Conservation (phyloP, 2,329 filamentous ascomycete species). For the Alternaria arbusti region DNA sequence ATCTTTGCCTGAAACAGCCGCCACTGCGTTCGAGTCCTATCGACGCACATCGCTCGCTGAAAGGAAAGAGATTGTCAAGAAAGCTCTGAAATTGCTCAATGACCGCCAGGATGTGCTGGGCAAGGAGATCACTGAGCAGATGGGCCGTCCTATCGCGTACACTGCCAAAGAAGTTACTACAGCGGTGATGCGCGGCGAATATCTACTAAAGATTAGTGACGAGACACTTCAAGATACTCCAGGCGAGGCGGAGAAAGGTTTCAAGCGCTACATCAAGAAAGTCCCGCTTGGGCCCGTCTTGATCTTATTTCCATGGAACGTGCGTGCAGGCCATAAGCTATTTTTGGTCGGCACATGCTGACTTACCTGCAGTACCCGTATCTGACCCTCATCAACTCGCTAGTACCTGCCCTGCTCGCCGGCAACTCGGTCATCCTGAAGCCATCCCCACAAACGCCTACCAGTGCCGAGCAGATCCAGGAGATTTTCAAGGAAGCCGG, state of each 20-base stretch:
- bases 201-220: conserved; percentile 81
- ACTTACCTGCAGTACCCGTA: conserved; percentile 77
- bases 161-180: conserved; percentile 83
- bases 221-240: conserved; percentile 80
- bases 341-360: conserved; percentile 18
- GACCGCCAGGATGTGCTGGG: conserved; percentile 80
- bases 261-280: conserved; percentile 89
- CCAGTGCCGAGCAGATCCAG: conserved; percentile 82
- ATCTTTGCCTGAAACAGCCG: conserved; percentile 72
- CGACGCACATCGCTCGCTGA: conserved; percentile 75
- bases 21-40: conserved; percentile 78
- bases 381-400: conserved; percentile 87
- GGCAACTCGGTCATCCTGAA: conserved; percentile 94
- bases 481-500: conserved; percentile 80
- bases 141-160: conserved; percentile 92
- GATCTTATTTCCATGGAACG: conserved; percentile 95
- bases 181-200: conserved; percentile 83
- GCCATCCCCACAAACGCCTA: conserved; percentile 93
- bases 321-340: conserved; percentile 57
- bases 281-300: conserved; percentile 86
- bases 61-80: conserved; percentile 80
- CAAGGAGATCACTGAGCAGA: conserved; percentile 87
- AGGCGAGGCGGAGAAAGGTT: conserved; percentile 84
- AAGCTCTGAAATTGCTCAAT: conserved; percentile 74
- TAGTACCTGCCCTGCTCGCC: conserved; percentile 87